A percentile compares a stretch with the other conserved stretches of the same genome.
phyloP scores from a whole-genome alignment of 805 yeast species.

The Brettanomyces anomalus region DNA sequence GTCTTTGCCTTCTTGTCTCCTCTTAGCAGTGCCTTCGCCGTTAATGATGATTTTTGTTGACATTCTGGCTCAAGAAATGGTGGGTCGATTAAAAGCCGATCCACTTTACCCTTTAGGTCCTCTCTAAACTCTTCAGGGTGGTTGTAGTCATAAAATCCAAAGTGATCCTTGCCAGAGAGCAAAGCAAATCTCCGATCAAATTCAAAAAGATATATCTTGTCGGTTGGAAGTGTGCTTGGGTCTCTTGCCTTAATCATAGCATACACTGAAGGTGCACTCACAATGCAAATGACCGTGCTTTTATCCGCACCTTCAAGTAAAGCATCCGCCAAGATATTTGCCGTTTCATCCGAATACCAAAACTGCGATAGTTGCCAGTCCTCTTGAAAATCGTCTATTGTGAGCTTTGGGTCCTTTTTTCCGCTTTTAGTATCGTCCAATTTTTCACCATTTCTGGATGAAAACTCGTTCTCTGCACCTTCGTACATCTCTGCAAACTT shows the following conservation, averaged over 20 bases:
- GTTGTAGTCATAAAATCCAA: constrained; percentile 68
- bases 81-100: constrained; percentile 68
- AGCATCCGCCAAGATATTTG: constrained; percentile 58
- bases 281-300: constrained; percentile 62
- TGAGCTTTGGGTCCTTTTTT: constrained; percentile 4
- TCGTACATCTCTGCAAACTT: constrained; percentile 46
- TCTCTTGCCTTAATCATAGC: constrained; percentile 64
- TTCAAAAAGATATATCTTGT: constrained; percentile 68
- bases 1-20: constrained; percentile 31
- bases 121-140: constrained; percentile 55
- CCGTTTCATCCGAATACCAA: constrained; percentile 77
- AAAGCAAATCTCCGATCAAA: constrained; percentile 69
- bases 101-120: constrained; percentile 49
- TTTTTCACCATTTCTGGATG: constrained; percentile 15
- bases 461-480: constrained; percentile 49
- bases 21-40: constrained; percentile 52
- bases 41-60: constrained; percentile 58
- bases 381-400: constrained; percentile 71
- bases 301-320: constrained; percentile 69
- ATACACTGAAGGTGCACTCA: constrained; percentile 87
- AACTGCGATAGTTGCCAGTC: constrained; percentile 95
- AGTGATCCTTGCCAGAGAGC: constrained; percentile 59
- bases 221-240: constrained; percentile 45
- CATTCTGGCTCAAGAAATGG: constrained; percentile 80
- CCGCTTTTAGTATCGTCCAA: not conserved